Evolutionary conservation across 768 basidiomycete species (phyloP), one percentile per base, ranked within the genome.

Genomic region (Podaxis carcinomalis): DNA sequence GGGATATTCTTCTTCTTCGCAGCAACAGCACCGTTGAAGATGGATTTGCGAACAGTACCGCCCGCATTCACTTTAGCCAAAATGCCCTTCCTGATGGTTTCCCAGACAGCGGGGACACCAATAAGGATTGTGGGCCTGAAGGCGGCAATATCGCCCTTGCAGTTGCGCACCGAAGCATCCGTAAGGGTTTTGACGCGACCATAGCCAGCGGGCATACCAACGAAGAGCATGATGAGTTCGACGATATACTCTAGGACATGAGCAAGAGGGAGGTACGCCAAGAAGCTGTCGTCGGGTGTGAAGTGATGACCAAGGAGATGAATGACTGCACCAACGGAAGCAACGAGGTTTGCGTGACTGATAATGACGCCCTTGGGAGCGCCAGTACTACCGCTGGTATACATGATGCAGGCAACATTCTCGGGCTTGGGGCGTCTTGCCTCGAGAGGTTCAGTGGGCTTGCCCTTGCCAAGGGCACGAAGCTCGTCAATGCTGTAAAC

Each of bases 171-270:
- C n/a, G 89, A 93, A 2, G 88, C 84, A 69, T 98, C 95, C 2
- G 96, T 98, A 64, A 98, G 83, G 5, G 96, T 99, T 85, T 97
- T 98, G 72, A 95, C 88, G 53, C 89, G 87, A 11, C 93, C 96
- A 65, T 92, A 99, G 0, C 97, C 96, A 28, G 84, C 83, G 27
- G 86, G 87, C 77, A 95, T 78, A 63, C 95, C 93, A 35, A 86
- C 77, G 67, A 86, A 89, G 68, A 90, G 74, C 69, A 93, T 80
- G 59, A 78, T 75, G 50, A 92, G 76, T 78, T 99, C 96, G 67
- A 97, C 93, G 61, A 95, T 87, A 71, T 93, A 97, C 75, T 98
- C 96, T 62, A 99, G 80, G 64, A 98, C 95, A 72, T 99, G 95
- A 0, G 93, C 94, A 36, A 96, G 86, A 1, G 95, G 95, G 3